phyloP scores from a whole-genome alignment of 257 asterid genomes.

The Capsicum baccatum region DNA sequence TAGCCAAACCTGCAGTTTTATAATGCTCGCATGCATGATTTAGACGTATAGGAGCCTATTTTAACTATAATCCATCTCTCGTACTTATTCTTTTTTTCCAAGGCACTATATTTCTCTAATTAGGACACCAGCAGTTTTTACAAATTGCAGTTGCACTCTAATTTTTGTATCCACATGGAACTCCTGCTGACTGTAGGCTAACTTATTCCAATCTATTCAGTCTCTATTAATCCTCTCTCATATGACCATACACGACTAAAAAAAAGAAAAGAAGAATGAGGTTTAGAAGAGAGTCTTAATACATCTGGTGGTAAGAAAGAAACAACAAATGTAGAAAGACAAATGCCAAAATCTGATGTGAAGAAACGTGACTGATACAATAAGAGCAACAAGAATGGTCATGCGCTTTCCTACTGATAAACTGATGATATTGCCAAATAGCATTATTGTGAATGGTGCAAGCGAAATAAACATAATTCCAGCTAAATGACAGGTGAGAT shows the following conservation, averaged over 20 bases:
- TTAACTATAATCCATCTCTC: background rate
- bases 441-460: conserved; percentile 48
- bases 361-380: conserved; percentile 38
- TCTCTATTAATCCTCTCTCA: too few species aligned
- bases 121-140: background rate
- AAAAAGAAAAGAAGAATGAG: too few species aligned
- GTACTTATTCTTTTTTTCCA: background rate
- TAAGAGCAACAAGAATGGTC: conserved; percentile 44
- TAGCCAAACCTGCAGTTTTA: background rate
- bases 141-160: background rate
- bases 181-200: background rate
- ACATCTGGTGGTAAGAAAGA: too few species aligned
- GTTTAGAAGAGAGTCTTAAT: too few species aligned
- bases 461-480: conserved; percentile 53
- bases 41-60: background rate
- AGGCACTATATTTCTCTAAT: background rate
- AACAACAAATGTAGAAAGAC: too few species aligned
- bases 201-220: background rate
- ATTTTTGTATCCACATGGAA: background rate
- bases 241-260: too few species aligned
- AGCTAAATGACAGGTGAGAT: conserved; percentile 46
- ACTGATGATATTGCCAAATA: conserved; percentile 29
- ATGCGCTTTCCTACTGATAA: conserved; percentile 33
- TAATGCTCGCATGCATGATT: background rate
- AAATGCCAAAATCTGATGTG: too few species aligned